Base-by-base conservation (phyloP, 192 early-diverging fungal genomes). In the Haplosporangium gracile region DNA sequence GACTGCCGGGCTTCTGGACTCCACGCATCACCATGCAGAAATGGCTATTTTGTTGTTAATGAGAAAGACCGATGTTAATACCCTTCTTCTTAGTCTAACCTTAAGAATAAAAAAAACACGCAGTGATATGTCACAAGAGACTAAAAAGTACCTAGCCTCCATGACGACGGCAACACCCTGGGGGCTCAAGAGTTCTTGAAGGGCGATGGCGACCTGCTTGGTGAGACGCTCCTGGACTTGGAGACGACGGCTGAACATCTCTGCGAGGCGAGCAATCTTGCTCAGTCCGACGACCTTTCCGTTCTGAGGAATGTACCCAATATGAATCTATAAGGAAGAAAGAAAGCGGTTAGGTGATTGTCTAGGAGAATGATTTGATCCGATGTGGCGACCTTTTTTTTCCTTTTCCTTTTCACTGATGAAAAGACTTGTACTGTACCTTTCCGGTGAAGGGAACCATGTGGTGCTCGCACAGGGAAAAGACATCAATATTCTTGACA, bases 11-110 rank as follows among this genome's bases (percentile, higher is more conserved):
- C 91, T 99, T 99, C 83, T 99, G 94, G 34, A 98, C 98, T 26
- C 98, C 98, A 34, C 98, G 94, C 98, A 98, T 98, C 29, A 96
- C 95, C 98, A 99, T 99, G 91, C 98, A 99, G 88, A 97, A 95
- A 89, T 99, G 98, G 78, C 95, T 94, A 71, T 60, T 10, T 45
- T 13, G 43, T 45, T 45, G 18, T 68, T 26, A 68, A 34, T 10
- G 65, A 10, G 8, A 34, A 68, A 29, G 0, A 32, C 0, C 29
- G 29, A 68, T 29, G 26, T 68, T 68, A 68, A 20, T 51, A 51
- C 20, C 18, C 18, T 51, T 51, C 15, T 49, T 1, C 5, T 15
- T 13, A 45, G 43, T 45, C 13, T 45, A 1, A 10, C 43, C 5
- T 68, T 2, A 34, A 1, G 20, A 68, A 29, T 16, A 9, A 34